Evolutionary conservation across 1,284 basidiomycete genomes (phyloP).

Genomic region (Ceratobasidium sp.): DNA sequence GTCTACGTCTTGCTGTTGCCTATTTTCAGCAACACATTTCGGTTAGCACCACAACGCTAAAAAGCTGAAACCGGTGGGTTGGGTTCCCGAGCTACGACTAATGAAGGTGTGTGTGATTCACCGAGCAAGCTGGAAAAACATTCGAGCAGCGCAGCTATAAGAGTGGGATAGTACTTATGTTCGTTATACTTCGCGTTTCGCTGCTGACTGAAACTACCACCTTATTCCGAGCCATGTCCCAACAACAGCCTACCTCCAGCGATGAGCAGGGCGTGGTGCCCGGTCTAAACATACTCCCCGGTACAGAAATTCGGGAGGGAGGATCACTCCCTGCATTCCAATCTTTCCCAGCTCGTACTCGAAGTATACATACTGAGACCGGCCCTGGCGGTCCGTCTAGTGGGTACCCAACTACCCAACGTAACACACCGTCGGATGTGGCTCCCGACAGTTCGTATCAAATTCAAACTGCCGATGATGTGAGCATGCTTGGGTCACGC

Average conservation of each 20-base stretch:
- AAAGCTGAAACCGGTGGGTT: neutral
- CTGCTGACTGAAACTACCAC: neutral
- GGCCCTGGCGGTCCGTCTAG: neutral
- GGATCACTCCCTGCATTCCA: conserved; percentile 18
- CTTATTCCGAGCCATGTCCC: conserved; percentile 15
- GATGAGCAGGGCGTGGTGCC: neutral
- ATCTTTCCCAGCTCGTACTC: conserved; percentile 26
- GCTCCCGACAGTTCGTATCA: neutral
- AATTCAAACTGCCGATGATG: neutral
- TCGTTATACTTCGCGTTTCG: neutral
- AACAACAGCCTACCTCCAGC: conserved; percentile 1
- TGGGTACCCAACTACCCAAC: neutral
- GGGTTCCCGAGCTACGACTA: neutral
- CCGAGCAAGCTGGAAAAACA: neutral
- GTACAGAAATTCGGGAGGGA: neutral
- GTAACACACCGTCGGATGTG: neutral
- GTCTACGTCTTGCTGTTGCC: neutral
- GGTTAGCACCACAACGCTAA: neutral
- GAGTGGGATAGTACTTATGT: neutral
- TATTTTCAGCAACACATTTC: neutral
- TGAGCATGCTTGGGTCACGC: neutral
- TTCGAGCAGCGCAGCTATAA: neutral
- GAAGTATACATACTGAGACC: neutral
- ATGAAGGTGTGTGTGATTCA: neutral
- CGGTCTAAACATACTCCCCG: neutral